Base-by-base conservation (phyloP, 2,329 filamentous ascomycete genomes). In the Conoideocrella luteorostrata region DNA sequence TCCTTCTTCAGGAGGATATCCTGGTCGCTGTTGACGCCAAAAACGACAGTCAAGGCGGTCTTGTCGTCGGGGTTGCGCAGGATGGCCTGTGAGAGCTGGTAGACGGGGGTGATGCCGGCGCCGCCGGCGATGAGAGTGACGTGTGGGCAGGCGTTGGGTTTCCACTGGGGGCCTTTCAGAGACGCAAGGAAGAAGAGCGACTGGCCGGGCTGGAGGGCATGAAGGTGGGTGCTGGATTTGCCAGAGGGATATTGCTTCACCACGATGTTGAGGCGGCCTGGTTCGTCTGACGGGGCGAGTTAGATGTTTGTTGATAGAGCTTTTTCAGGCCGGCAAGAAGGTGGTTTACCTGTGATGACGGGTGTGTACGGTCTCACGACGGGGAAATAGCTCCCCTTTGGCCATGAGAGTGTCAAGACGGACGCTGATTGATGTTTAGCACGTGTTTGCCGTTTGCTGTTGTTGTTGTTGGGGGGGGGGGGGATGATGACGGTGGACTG, bases 101-200 rank as follows among this genome's bases (percentile, higher is more conserved):
- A 97, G 91, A 97, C 96, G 55, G 93, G 93, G 10, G 93, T 93
- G 66, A 98, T 95, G 49, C 93, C 93, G 7, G 93, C 96, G 52
- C 93, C 93, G 57, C 93, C 93, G n/a, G 91, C 88, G 50, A 98
- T 78, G 52, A 91, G 74, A 30, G 80, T 84, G 56, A 94, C 80
- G 73, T 97, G 89, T 48, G 87, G 72, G 72, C 96, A 90, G 79
- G 95, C 96, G 78, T 97, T 97, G 54, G 83, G 61, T 42, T 79
- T 62, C 90, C 90, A 97, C 24, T 80, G 68, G 68, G 96, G 97
- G 6, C 71, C 75, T 15, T 68, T 69, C 4, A 86, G 62, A 4
- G 75, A 67, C 0, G 69, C 67, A 5, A 74, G 68, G 52, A 86
- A 79, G 33, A 71, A 71, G 11, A 87, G 66, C 3, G 64, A 70